Percentiles rank a stretch among this genome's conserved stretches.
phyloP scores from a whole-genome alignment of 177 flowering plant genomes.

The Viscum album region DNA sequence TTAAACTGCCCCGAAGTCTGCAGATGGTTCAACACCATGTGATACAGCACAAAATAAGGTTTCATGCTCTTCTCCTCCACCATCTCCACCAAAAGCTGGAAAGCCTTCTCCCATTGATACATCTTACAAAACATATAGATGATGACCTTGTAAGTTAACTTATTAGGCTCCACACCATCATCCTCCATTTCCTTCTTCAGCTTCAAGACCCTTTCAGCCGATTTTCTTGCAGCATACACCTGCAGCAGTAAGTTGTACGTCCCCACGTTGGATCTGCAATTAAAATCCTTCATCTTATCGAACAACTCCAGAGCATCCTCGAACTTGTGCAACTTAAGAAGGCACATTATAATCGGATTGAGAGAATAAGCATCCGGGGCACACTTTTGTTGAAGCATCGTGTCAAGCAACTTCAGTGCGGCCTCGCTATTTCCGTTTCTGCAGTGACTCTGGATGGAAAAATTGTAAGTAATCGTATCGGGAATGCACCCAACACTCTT shows the following conservation, averaged over 20 bases:
- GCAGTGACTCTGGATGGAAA: constrained; percentile 67
- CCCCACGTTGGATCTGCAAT: constrained; percentile 56
- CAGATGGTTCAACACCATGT: constrained; percentile 59
- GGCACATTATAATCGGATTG: constrained; percentile 56
- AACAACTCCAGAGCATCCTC: constrained; percentile 72
- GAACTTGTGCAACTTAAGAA: constrained; percentile 49
- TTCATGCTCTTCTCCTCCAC: constrained; percentile 72
- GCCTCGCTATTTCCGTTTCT: constrained; percentile 50
- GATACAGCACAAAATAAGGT: constrained; percentile 44
- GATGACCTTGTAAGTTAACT: constrained; percentile 56
- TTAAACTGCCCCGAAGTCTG: constrained; percentile 71
- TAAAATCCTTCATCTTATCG: constrained; percentile 57
- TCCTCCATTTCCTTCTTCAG: constrained; percentile 85
- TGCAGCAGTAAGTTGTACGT: constrained; percentile 72
- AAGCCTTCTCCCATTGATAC: constrained; percentile 81
- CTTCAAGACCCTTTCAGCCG: constrained; percentile 78
- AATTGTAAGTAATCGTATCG: constrained; percentile 69
- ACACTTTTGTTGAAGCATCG: constrained; percentile 51
- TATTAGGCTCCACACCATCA: constrained; percentile 63
- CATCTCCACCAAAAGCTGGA: constrained; percentile 65
- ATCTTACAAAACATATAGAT: constrained; percentile 59
- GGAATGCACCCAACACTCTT: constrained; percentile 46
- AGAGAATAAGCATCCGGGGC: constrained; percentile 50
- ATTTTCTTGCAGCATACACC: constrained; percentile 64
- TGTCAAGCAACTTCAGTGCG: constrained; percentile 54